A percentile compares a stretch with the other conserved stretches of the same genome.
phyloP scores from a whole-genome alignment of 2,329 filamentous ascomycete species.

The Xylaria polymorpha region DNA sequence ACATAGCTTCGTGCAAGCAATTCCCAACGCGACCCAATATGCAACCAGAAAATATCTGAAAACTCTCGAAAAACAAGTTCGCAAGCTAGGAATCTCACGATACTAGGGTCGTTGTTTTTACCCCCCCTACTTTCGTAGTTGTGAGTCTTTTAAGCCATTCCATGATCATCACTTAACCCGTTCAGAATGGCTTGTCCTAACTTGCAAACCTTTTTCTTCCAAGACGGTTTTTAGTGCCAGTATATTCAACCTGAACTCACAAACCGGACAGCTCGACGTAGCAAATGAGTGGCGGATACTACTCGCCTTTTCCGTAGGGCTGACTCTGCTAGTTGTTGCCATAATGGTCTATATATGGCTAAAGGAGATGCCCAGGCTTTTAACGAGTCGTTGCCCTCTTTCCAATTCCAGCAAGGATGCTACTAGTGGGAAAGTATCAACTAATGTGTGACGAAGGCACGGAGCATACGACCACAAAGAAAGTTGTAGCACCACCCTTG shows the following conservation, averaged over 20 bases:
- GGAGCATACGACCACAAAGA: too few relatives aligned
- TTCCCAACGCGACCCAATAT: conserved; percentile 13
- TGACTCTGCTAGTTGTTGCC: conserved; percentile 11
- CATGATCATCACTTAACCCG: conserved; percentile 9
- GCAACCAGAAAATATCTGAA: conserved; percentile 21
- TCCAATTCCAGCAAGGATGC: not conserved
- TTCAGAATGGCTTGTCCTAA: conserved; percentile 23
- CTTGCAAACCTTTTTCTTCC: conserved; percentile 8
- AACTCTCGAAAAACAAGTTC: conserved; percentile 21
- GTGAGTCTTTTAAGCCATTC: conserved; percentile 23
- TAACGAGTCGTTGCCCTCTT: conserved; percentile 6
- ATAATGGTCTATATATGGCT: conserved; percentile 10
- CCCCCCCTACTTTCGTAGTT: conserved; percentile 22
- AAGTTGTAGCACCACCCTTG: too few relatives aligned
- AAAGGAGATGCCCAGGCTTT: not conserved
- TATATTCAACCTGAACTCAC: conserved; percentile 1
- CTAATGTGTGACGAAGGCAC: too few relatives aligned
- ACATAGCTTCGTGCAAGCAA: conserved; percentile 23
- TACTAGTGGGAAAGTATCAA: too few relatives aligned
- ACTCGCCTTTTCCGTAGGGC: conserved; percentile 13
- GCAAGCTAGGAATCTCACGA: conserved; percentile 25
- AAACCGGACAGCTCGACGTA: conserved; percentile 17
- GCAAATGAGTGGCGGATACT: conserved; percentile 7
- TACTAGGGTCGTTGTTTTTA: conserved; percentile 25
- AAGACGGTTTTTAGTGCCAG: conserved; percentile 22